Percentiles rank a stretch among this genome's conserved stretches.
Evolutionary conservation across 371 early-diverging fungal genomes (phyloP).

Genomic region (Haplosporangium sp.): DNA sequence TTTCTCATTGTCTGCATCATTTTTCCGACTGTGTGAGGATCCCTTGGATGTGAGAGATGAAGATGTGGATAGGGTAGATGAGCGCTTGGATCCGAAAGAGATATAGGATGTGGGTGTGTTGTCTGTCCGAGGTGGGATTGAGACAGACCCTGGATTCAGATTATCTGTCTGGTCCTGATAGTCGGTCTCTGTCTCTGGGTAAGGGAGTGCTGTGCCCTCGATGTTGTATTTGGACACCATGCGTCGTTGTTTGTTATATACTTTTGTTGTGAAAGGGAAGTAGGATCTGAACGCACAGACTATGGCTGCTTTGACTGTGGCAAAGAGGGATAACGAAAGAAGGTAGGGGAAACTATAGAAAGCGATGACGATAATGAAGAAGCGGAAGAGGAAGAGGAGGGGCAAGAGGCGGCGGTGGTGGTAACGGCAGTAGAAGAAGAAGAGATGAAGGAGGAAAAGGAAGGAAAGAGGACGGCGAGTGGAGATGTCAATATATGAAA

Average conservation of each 20-base stretch:
- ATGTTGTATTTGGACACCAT: not conserved
- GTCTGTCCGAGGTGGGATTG: conserved; percentile 8
- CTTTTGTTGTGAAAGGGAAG: not conserved
- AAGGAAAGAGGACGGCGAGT: not conserved
- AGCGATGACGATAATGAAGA: conserved; percentile 1
- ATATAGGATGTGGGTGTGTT: conserved; percentile 6
- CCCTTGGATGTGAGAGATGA: conserved; percentile 3
- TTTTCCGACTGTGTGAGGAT: conserved; percentile 7
- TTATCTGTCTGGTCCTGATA: conserved; percentile 29
- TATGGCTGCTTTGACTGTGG: not conserved
- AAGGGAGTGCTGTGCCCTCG: conserved; percentile 11
- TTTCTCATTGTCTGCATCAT: not conserved
- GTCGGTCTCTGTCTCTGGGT: conserved; percentile 25
- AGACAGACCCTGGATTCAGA: not conserved
- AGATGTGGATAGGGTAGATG: not conserved
- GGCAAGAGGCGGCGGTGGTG: not conserved
- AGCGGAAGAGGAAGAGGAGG: not conserved
- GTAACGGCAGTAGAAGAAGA: not conserved
- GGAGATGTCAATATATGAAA: not conserved
- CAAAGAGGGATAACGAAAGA: not conserved
- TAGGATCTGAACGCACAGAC: not conserved
- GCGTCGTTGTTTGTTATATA: not conserved
- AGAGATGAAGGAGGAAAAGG: not conserved
- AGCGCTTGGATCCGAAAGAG: conserved; percentile 8
- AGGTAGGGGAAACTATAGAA: conserved; percentile 1